Conservation (phyloP, 2,329 filamentous ascomycete species). For the Bretziella fagacearum region DNA sequence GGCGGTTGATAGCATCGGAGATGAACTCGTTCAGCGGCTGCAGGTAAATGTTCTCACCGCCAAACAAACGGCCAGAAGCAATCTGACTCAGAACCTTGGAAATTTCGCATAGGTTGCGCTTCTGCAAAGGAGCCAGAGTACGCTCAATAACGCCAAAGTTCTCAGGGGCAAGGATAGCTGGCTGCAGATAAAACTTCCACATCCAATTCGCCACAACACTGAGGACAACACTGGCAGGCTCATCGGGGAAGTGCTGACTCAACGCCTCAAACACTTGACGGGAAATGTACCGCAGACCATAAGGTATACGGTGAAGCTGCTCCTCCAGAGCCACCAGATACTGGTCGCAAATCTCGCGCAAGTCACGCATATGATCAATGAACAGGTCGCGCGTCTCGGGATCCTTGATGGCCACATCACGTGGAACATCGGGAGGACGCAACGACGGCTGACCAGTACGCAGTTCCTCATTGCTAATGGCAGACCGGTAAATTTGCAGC, state of each 20-base stretch:
- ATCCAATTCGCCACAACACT: constrained; percentile 81
- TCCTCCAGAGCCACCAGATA: constrained; percentile 73
- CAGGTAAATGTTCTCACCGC: constrained; percentile 85
- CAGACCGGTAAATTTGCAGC: constrained; percentile 87
- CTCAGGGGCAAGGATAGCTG: constrained; percentile 75
- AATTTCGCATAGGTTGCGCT: constrained; percentile 79
- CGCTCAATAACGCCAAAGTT: constrained; percentile 86
- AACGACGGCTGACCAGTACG: constrained; percentile 72
- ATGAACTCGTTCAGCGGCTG: constrained; percentile 90
- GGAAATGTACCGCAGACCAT: constrained; percentile 75
- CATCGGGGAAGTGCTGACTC: constrained; percentile 58
- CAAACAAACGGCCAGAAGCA: constrained; percentile 74
- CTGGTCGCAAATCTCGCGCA: constrained; percentile 86
- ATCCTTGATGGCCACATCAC: constrained; percentile 90
- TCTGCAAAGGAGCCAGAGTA: constrained; percentile 75
- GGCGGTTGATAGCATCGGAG: constrained; percentile 62
- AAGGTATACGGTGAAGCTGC: constrained; percentile 73
- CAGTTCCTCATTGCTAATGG: constrained; percentile 94
- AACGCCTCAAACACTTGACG: constrained; percentile 72
- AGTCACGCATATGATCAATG: constrained; percentile 83
- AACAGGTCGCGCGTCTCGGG: constrained; percentile 83
- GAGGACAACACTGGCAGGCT: constrained; percentile 59
- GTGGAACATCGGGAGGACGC: constrained; percentile 66
- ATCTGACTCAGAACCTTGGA: constrained; percentile 84
- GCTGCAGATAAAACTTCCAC: constrained; percentile 86